Evolutionary conservation across 176 grass and related monocot genomes (phyloP).

Genomic region (Leersia perrieri): DNA sequence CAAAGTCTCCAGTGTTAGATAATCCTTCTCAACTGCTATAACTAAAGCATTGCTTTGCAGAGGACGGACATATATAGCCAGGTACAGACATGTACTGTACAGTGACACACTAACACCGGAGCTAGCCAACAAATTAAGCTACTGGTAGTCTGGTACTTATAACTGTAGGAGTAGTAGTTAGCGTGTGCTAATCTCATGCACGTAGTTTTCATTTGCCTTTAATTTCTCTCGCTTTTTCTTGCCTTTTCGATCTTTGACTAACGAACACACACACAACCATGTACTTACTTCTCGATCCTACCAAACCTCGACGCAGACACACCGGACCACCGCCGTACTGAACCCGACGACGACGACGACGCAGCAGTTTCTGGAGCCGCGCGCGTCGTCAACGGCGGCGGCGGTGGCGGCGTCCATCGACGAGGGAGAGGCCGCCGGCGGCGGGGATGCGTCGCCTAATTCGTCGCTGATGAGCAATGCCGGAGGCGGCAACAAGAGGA

Average conservation of each 20-base stretch:
- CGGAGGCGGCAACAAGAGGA: not conserved
- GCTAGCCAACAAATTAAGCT: not conserved
- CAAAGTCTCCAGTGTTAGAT: not conserved
- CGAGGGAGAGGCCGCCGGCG: conserved; percentile 22
- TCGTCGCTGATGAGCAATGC: conserved; percentile 35
- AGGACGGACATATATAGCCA: not conserved
- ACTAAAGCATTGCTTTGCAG: not conserved
- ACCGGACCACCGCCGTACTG: conserved; percentile 10
- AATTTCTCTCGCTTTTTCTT: conserved; percentile 8
- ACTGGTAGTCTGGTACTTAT: too few species aligned
- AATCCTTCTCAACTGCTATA: not conserved
- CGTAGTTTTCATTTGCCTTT: conserved; percentile 21
- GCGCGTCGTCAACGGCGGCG: conserved; percentile 15
- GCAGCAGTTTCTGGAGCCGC: conserved; percentile 50
- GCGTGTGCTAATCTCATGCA: conserved; percentile 36
- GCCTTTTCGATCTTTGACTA: conserved; percentile 47
- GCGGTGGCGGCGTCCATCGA: conserved; percentile 12
- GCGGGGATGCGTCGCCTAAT: conserved; percentile 5
- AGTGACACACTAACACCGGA: not conserved
- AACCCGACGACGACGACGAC: conserved; percentile 17
- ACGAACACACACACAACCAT: not conserved
- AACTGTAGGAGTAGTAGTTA: conserved; percentile 36
- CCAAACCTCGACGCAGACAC: conserved; percentile 37
- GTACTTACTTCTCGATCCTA: conserved; percentile 15
- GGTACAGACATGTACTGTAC: not conserved